Evolutionary conservation across 176 grass and related monocot species (phyloP), one percentile per base, ranked within the genome.

Genomic region (Miscanthus lutarioriparius): DNA sequence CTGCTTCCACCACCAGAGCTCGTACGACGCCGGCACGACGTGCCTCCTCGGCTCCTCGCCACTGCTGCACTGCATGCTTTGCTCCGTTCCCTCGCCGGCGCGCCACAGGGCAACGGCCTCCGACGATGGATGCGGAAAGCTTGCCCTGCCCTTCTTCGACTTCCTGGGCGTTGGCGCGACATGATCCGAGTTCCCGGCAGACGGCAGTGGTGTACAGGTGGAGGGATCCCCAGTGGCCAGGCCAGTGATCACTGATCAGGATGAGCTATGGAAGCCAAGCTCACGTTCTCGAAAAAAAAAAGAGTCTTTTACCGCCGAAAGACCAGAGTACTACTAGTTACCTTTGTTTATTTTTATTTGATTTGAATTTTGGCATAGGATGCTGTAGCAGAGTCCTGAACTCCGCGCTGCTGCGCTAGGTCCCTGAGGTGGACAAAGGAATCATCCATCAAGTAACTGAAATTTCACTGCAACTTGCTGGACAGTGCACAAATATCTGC

Each of bases 1-100:
- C 85, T 79, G 80, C 48, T 87, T 84, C 83, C 79, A 82, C 43
- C 82, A 74, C 67, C 87, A 75, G 62, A 58, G 87, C 45, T 47
- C 75, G 67, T 56, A 13, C 48, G n/a, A 27, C 35, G 20, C 6
- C 19, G 53, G n/a, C 56, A 25, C 56, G 56, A 25, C 56, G 22
- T 25, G 56, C 56, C 22, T 59, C 56, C 58, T 25, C n/a, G 58
- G 58, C n/a, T 25, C 58, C 22, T 11, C n/a, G n/a, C 58, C 58
- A 0, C n/a, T 62, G 58, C n/a, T 26, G n/a, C n/a, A 26, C 3
- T 2, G 58, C n/a, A 26, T 26, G 58, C n/a, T 62, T 12, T 0
- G n/a, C 58, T 62, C 58, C 1, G n/a, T 62, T 62, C 58, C n/a
- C n/a, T 62, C 58, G 58, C n/a, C 58, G n/a, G 58, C n/a, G 58